These are phyloP conservation scores for Tolypocladium pustulatum DNA, from an alignment of 2,329 filamentous ascomycete species.

Conservation along the genomic window DNA sequence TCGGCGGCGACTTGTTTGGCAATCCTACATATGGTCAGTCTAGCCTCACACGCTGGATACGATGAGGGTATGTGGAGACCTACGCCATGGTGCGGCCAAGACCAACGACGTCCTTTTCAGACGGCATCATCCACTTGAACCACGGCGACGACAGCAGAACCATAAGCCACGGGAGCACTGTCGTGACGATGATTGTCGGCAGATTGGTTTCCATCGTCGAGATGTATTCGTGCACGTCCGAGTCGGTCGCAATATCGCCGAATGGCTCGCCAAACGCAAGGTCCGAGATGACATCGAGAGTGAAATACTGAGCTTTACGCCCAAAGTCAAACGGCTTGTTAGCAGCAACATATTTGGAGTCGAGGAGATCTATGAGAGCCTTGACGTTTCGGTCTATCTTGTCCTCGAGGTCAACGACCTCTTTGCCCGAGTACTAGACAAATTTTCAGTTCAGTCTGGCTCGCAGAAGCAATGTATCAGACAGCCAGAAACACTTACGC, in stretches of 20 bases:
- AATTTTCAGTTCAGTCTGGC: not conserved
- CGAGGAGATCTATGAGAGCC: conserved; percentile 5
- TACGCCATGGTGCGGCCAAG: conserved; percentile 34
- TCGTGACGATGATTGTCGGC: conserved; percentile 10
- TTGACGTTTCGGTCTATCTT: conserved; percentile 15
- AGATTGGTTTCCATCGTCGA: conserved; percentile 23
- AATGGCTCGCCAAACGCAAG: conserved; percentile 41
- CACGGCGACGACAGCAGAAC: conserved; percentile 28
- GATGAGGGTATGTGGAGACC: conserved; percentile 7
- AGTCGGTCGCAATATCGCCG: conserved; percentile 35
- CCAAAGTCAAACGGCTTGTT: conserved; percentile 8
- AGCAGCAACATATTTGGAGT: conserved; percentile 5
- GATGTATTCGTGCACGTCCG: conserved; percentile 38
- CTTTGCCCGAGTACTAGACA: conserved; percentile 36
- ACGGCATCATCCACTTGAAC: conserved; percentile 29
- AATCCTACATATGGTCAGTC: conserved; percentile 15
- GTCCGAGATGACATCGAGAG: conserved; percentile 44
- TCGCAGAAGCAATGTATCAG: conserved; percentile 4
- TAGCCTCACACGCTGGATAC: not conserved
- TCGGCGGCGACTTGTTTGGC: conserved; percentile 34
- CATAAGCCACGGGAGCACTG: conserved; percentile 8
- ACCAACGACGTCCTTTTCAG: conserved; percentile 24
- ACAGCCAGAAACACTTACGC: conserved; percentile 23
- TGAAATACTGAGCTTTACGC: conserved; percentile 43
- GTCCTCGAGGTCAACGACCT: conserved; percentile 35